Base-by-base conservation (phyloP, 2,329 filamentous ascomycete genomes). In the Apiospora marii region DNA sequence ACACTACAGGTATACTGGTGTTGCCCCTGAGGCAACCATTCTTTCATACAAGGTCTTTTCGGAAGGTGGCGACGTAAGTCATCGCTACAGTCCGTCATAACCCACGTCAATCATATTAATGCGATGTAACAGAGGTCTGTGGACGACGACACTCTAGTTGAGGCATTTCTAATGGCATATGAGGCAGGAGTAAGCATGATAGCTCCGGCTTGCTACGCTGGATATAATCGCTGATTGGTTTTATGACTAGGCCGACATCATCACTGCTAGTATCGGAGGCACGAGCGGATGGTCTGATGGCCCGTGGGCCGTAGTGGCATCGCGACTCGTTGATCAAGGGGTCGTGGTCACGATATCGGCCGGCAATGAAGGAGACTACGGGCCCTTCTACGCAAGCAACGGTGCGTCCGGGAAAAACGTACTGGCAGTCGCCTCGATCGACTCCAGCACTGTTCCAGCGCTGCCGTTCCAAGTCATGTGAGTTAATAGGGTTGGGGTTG, bases 331-430 rank as follows among this genome's bases (percentile, higher is more conserved):
- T 10, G 81, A 84, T 6, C 78, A 82, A n/a, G 86, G 87, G 8
- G 80, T 88, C 0, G 83, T 87, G 10, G 82, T 87, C 19, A 83
- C 84, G 16, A 83, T 88, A 37, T 84, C 87, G 1, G 86, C 85
- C 8, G 87, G 87, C 13, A 89, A 89, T 71, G 83, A 85, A 24
- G 87, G 87, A 41, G 79, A 79, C 19, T 78, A 79, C 16, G 87
- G 87, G 0, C 82, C 87, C 0, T 89, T 88, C 77, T 85, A 83
- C 30, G 79, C 81, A 12, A 80, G 79, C 53, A 81, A 80, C 13
- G 84, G 84, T 4, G 80, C 84, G 3, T 81, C 82, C 10, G 84
- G 82, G 8, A 79, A 79, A 43, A 79, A 82, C 22, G 83, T 84
- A 2, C 80, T 84, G 16, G 80, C 84, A 5, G 81, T 86, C 34